Base-by-base conservation (phyloP, 352 stramenopile genomes). In the Aphanomyces euteiches region DNA sequence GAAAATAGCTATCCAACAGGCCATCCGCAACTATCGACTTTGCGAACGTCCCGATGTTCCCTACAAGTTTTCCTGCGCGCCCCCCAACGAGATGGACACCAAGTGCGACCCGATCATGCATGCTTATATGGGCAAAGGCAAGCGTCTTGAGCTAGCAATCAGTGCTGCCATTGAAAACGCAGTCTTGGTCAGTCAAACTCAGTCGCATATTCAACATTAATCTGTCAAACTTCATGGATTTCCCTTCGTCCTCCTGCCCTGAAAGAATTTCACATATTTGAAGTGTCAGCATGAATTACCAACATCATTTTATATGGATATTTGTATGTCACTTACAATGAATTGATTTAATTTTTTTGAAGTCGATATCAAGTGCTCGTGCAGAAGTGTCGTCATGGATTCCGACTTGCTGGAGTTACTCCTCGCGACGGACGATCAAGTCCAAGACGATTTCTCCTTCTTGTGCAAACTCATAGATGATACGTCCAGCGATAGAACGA, bases 391-490 rank as follows among this genome's bases (percentile, higher is more conserved):
- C 45, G n/a, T n/a, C 45, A 53, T 53, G 45, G 45, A n/a, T 53
- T 19, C 13, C 1, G 45, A 15, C 45, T 1, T 53, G 45, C 37
- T 66, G 3, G 38, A 66, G 38, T 66, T 66, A 19, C 57, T 66
- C 57, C 36, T 66, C 28, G 57, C 57, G 13, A 66, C 34, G 8
- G 57, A 66, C 19, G 38, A 40, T 5, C 38, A 66, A 28, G 15
- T 66, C 17, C 38, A 17, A 21, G 34, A 48, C 5, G 57, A 66
- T 19, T 38, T 66, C 13, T 66, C 57, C 13, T 19, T 40, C 3
- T 19, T 66, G 7, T 66, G 57, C 57, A 41, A 40, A 19, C 21
- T 66, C 7, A 38, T 66, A 15, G 40, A 47, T 17, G 57, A 21
- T 12, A 53, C 57, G 5, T 8, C 7, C 15, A 12, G 17, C 28